These are phyloP conservation scores for Primulina eburnea DNA, from an alignment of 257 asterid species.

Conservation along the genomic window DNA sequence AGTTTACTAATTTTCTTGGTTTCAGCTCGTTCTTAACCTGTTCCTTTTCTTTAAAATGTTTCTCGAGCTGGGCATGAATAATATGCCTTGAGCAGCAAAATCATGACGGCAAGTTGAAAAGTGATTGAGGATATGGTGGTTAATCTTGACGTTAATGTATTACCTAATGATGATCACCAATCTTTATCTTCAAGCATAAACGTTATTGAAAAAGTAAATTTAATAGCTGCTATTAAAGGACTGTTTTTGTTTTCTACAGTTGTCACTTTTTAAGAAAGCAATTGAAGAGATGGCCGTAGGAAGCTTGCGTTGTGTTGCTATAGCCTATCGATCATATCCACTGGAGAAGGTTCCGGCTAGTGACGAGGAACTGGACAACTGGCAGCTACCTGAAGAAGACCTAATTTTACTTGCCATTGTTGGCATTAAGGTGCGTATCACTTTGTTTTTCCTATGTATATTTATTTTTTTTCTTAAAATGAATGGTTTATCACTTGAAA, in stretches of 20 bases:
- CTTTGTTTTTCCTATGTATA: conserved; percentile 4
- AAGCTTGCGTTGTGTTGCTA: conserved; percentile 93
- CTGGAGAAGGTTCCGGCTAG: conserved; percentile 55
- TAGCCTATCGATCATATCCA: conserved; percentile 58
- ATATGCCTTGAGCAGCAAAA: neutral
- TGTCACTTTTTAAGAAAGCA: conserved; percentile 47
- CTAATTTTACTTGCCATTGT: conserved; percentile 80
- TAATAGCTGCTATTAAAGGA: conserved; percentile 17
- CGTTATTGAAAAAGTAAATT: conserved; percentile 3
- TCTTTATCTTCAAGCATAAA: conserved; percentile 8
- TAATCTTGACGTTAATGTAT: conserved; percentile 9
- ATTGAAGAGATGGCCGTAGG: conserved; percentile 79
- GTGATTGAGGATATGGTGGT: neutral
- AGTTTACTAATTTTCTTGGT: neutral
- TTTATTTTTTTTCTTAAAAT: conserved; percentile 2
- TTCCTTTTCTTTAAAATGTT: neutral
- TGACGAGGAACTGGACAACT: conserved; percentile 65
- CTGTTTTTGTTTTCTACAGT: conserved; percentile 37
- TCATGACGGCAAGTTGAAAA: conserved; percentile 7
- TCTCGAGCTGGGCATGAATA: conserved; percentile 12
- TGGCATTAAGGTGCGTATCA: conserved; percentile 75
- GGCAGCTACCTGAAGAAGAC: conserved; percentile 84
- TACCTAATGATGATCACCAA: neutral
- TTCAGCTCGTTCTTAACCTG: conserved; percentile 8
- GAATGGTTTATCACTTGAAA: conserved; percentile 3